Conservation (phyloP, 116 monocot species). For the Dioscorea cayenensis region DNA sequence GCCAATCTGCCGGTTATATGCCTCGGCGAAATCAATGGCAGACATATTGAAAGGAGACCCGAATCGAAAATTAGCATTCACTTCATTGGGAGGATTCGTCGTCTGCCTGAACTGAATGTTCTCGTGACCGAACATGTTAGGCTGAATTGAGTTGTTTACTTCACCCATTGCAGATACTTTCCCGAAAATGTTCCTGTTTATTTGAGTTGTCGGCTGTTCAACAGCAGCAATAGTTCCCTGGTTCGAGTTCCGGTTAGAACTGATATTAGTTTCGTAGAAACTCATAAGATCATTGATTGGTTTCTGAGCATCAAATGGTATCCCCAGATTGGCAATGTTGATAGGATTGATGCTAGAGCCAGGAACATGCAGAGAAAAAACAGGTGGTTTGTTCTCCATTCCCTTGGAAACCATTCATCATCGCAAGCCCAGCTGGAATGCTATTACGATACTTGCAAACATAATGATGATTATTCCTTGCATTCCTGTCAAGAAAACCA, state of each 20-base stretch:
- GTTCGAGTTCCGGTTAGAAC: constrained; percentile 4
- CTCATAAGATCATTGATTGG: constrained; percentile 48
- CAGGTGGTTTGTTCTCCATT: constrained; percentile 45
- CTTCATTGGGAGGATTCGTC: constrained; percentile 13
- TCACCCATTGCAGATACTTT: constrained; percentile 4
- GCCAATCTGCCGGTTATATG: background rate
- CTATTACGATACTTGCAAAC: constrained; percentile 21
- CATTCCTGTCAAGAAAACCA: constrained; percentile 41
- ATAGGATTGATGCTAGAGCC: constrained; percentile 4
- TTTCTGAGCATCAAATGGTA: constrained; percentile 50
- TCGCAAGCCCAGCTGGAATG: constrained; percentile 10
- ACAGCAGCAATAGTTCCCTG: background rate
- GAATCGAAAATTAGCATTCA: constrained; percentile 8
- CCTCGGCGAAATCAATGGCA: background rate
- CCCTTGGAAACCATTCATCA: constrained; percentile 13
- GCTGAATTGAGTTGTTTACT: constrained; percentile 11
- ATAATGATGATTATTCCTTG: constrained; percentile 40
- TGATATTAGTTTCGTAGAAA: constrained; percentile 37
- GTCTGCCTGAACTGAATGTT: constrained; percentile 13
- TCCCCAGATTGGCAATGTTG: constrained; percentile 32
- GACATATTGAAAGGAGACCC: background rate
- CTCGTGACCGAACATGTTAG: constrained; percentile 14
- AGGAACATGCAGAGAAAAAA: constrained; percentile 12
- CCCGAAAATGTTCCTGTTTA: background rate
- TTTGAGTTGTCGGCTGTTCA: background rate